Conservation (phyloP, 2,329 filamentous ascomycete genomes). For the Botrytis elliptica region DNA sequence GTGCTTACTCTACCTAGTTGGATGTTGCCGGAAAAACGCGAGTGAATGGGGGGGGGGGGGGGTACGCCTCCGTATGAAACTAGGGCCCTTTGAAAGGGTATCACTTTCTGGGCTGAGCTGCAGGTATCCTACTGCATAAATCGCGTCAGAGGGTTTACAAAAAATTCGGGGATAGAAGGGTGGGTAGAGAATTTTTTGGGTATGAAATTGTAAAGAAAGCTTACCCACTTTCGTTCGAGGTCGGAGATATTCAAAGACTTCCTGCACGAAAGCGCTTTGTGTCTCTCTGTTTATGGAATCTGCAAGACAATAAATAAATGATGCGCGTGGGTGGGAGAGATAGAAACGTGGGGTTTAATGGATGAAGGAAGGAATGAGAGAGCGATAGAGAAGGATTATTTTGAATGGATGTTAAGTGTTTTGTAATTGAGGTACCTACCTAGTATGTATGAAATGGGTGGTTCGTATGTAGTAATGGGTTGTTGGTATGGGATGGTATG, state of each 20-base stretch:
- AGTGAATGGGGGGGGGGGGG: conserved; percentile 27
- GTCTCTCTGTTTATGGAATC: conserved; percentile 21
- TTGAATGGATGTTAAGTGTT: neutral
- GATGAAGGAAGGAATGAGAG: conserved; percentile 6
- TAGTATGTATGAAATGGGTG: neutral
- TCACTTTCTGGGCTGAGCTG: conserved; percentile 22
- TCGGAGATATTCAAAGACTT: conserved; percentile 21
- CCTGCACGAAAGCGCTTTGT: conserved; percentile 22
- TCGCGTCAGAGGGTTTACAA: conserved; percentile 24
- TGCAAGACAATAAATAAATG: conserved; percentile 18
- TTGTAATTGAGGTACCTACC: neutral
- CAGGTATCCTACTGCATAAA: conserved; percentile 23
- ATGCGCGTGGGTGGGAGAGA: conserved; percentile 9
- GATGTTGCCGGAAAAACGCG: conserved; percentile 34
- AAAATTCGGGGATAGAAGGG: conserved; percentile 7
- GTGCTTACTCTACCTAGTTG: conserved; percentile 27
- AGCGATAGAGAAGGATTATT: too few species aligned
- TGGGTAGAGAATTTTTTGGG: conserved; percentile 12
- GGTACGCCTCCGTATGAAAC: conserved; percentile 27
- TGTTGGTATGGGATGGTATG: neutral
- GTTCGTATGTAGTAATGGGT: neutral
- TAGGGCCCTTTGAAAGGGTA: conserved; percentile 24
- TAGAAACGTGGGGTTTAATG: conserved; percentile 20
- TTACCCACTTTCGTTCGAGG: conserved; percentile 21
- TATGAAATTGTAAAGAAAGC: conserved; percentile 19